Evolutionary conservation across 495 filamentous ascomycete genomes (phyloP).

Genomic region (Physcia stellaris): DNA sequence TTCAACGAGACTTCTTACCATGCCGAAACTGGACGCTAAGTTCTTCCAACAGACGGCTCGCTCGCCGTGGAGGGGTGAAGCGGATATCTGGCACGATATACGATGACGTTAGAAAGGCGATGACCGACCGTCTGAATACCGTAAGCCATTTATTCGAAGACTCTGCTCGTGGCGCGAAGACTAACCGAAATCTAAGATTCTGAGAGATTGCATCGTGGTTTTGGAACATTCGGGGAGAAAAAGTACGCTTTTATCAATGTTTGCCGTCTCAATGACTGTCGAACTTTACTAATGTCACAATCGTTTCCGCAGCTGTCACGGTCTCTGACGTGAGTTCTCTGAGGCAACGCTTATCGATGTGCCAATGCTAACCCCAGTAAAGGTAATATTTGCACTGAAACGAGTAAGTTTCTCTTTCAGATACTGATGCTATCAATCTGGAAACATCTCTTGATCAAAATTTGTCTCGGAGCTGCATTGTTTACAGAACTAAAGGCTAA

Average conservation of each 20-base stretch:
- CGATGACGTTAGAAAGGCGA: constrained; percentile 41
- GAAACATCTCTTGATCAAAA: background rate
- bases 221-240: constrained; percentile 37
- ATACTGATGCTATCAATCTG: background rate
- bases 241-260: constrained; percentile 20
- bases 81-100: constrained; percentile 60
- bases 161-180: constrained; percentile 1
- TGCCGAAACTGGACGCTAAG: too few species aligned
- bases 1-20: too few species aligned
- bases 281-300: background rate
- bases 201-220: constrained; percentile 35
- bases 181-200: constrained; percentile 26
- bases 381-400: constrained; percentile 50
- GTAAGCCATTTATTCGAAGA: constrained; percentile 26
- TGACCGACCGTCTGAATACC: constrained; percentile 38
- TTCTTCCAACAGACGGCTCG: constrained; percentile 46
- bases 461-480: background rate
- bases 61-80: constrained; percentile 66
- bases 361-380: background rate
- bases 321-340: constrained; percentile 43
- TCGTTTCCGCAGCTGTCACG: constrained; percentile 31
- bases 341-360: background rate
- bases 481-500: background rate
- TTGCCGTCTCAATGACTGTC: background rate
- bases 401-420: constrained; percentile 19